phyloP scores from a whole-genome alignment of 2,329 filamentous ascomycete genomes.

The Cytospora piceicola region DNA sequence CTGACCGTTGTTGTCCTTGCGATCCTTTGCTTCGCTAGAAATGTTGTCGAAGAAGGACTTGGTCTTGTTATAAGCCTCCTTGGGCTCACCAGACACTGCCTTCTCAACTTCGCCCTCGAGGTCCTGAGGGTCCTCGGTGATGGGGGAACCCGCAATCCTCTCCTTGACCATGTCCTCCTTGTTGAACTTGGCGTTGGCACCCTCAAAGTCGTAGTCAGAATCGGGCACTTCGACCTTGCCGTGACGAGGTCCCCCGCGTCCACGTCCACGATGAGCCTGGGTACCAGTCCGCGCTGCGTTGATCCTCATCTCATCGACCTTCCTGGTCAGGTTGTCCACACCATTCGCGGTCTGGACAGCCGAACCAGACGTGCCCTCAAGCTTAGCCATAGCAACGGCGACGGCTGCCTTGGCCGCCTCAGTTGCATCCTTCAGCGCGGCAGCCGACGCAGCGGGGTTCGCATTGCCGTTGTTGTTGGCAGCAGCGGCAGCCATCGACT shows the following conservation, averaged over 20 bases:
- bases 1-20: conserved; percentile 71
- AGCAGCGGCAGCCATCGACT: conserved; percentile 40
- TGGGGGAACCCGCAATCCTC: conserved; percentile 75
- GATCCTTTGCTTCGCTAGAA: conserved; percentile 88
- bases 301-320: conserved; percentile 76
- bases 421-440: conserved; percentile 67
- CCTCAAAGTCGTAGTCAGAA: conserved; percentile 90
- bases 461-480: conserved; percentile 32
- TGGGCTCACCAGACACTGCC: conserved; percentile 28
- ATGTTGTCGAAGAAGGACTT: conserved; percentile 98
- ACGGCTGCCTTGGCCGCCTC: conserved; percentile 76
- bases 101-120: conserved; percentile 42
- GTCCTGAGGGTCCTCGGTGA: conserved; percentile 54
- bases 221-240: conserved; percentile 85
- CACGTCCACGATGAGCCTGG: conserved; percentile 45
- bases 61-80: conserved; percentile 78
- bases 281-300: conserved; percentile 58
- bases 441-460: conserved; percentile 43
- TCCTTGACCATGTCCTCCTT: conserved; percentile 87
- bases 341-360: conserved; percentile 43
- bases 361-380: conserved; percentile 46
- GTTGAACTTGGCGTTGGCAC: conserved; percentile 86
- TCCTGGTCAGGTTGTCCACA: conserved; percentile 73
- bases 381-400: conserved; percentile 78
- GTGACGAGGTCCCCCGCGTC: conserved; percentile 52